Percentiles rank a stretch among this genome's conserved stretches.
These are phyloP conservation scores for Penicillium bovifimosum DNA, from an alignment of 495 filamentous ascomycete genomes.

Conservation along the genomic window DNA sequence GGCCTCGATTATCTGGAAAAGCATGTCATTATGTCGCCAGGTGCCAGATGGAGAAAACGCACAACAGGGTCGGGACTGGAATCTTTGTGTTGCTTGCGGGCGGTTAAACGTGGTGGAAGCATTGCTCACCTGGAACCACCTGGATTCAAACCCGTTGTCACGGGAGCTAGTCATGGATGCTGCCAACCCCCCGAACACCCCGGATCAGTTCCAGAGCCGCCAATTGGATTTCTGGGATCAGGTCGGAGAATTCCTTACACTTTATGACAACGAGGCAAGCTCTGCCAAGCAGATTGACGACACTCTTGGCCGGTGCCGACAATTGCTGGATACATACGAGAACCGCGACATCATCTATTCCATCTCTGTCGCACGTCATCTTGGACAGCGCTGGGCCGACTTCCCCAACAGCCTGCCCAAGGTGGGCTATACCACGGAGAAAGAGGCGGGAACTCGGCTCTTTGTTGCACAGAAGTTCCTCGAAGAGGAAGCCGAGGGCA, in stretches of 20 bases:
- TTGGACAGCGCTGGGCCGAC: constrained; percentile 61
- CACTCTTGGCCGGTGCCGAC: constrained; percentile 55
- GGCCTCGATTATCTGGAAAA: constrained; percentile 65
- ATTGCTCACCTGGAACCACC: constrained; percentile 62
- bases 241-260: constrained; percentile 65
- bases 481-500: constrained; percentile 61
- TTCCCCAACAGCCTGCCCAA: constrained; percentile 55
- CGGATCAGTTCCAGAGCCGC: constrained; percentile 50
- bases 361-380: constrained; percentile 70
- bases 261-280: constrained; percentile 56
- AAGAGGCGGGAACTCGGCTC: constrained; percentile 66
- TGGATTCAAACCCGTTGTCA: constrained; percentile 53
- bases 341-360: constrained; percentile 92
- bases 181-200: constrained; percentile 34
- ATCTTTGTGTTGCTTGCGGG: constrained; percentile 56
- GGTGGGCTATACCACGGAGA: constrained; percentile 59
- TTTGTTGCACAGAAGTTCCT: constrained; percentile 79
- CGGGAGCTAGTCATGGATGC: constrained; percentile 38
- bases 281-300: constrained; percentile 57
- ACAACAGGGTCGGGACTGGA: constrained; percentile 38
- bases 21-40: constrained; percentile 47
- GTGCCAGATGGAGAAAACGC: constrained; percentile 36
- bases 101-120: constrained; percentile 71
- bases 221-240: constrained; percentile 78
- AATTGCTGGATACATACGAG: constrained; percentile 69